These are phyloP conservation scores for Racocetra persica DNA, from an alignment of 371 early-diverging fungal genomes.

Conservation along the genomic window DNA sequence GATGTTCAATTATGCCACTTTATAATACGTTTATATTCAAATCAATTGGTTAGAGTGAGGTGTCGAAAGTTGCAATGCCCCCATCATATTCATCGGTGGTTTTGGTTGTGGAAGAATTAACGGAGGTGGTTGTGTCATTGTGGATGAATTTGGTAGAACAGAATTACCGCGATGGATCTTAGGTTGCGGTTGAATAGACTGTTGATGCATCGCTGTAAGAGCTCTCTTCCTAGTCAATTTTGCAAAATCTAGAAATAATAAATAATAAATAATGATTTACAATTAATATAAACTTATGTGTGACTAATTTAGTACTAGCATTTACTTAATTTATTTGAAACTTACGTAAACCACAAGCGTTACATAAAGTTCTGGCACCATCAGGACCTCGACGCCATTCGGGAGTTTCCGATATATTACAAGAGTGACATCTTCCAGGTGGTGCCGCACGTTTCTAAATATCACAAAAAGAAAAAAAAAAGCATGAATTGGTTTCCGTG, in stretches of 20 bases:
- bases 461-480: neutral
- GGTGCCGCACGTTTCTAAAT: slow-evolving; percentile 42
- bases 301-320: neutral
- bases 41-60: neutral
- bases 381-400: slow-evolving; percentile 77
- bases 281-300: neutral
- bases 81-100: neutral
- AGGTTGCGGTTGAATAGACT: neutral
- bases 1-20: neutral
- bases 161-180: neutral
- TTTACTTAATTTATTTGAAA: neutral
- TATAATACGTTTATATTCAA: neutral
- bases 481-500: neutral
- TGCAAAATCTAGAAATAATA: slow-evolving; percentile 29
- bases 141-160: neutral
- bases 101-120: neutral
- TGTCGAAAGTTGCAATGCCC: neutral
- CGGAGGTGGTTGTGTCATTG: neutral
- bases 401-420: slow-evolving; percentile 68
- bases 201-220: slow-evolving; percentile 16
- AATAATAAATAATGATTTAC: neutral
- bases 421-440: slow-evolving; percentile 48
- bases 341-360: slow-evolving; percentile 66
- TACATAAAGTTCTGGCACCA: slow-evolving; percentile 72
- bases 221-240: slow-evolving; percentile 33